Evolutionary conservation across 805 yeast genomes (phyloP).

Genomic region (Lipomyces starkeyi): DNA sequence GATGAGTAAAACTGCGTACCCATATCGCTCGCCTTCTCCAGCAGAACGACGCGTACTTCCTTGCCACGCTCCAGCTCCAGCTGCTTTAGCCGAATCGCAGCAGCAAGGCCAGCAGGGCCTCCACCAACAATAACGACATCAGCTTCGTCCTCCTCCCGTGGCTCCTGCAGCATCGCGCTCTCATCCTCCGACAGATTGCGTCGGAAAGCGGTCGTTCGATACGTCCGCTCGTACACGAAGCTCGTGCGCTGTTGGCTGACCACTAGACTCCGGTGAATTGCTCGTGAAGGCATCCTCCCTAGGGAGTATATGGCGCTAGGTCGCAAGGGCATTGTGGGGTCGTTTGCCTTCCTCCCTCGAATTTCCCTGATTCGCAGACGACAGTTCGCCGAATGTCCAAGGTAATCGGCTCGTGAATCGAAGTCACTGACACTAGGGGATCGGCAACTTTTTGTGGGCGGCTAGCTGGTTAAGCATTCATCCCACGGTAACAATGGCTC

Average conservation of each 20-base stretch:
- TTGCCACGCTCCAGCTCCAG: constrained; percentile 65
- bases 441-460: too few species aligned
- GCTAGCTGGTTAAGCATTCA: too few species aligned
- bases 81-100: constrained; percentile 89
- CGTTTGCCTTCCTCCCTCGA: not conserved
- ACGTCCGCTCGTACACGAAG: not conserved
- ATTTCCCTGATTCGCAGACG: not conserved
- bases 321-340: not conserved
- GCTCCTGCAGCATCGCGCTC: constrained; percentile 21
- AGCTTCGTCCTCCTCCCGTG: constrained; percentile 79
- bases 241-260: not conserved
- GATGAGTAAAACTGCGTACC: constrained; percentile 51
- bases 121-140: constrained; percentile 98
- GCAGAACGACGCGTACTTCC: constrained; percentile 79
- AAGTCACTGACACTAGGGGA: too few species aligned
- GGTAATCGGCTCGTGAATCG: too few species aligned
- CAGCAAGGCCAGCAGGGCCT: constrained; percentile 95
- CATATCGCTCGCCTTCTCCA: constrained; percentile 92
- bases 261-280: not conserved
- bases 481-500: too few species aligned
- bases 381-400: not conserved
- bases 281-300: not conserved
- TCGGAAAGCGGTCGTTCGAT: not conserved
- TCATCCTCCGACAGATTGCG: constrained; percentile 23
- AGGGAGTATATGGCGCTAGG: not conserved